Conservation (phyloP, 2,329 filamentous ascomycete genomes). For the Alternaria consortialis region DNA sequence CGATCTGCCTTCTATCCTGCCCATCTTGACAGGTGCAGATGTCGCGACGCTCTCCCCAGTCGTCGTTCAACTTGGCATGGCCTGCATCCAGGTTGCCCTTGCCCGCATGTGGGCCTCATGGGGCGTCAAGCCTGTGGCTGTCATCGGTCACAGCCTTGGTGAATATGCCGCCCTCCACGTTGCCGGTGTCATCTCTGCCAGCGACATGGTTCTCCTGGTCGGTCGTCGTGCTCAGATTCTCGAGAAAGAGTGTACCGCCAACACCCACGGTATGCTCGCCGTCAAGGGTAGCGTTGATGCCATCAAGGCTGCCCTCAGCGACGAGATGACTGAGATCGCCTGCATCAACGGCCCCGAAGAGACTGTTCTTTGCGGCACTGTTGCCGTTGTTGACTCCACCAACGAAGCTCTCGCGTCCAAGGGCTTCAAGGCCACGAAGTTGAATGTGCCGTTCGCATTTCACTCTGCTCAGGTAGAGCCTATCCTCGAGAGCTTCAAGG, state of each 20-base stretch:
- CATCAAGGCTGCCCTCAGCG: constrained; percentile 63
- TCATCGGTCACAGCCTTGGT: constrained; percentile 69
- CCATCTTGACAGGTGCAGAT: constrained; percentile 59
- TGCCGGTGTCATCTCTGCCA: constrained; percentile 74
- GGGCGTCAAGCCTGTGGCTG: constrained; percentile 63
- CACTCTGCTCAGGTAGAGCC: constrained; percentile 72
- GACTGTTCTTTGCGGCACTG: constrained; percentile 74
- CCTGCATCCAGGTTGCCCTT: constrained; percentile 62
- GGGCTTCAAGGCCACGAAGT: constrained; percentile 67
- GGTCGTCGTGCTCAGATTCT: constrained; percentile 73
- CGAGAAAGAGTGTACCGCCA: constrained; percentile 69
- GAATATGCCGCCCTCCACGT: constrained; percentile 78
- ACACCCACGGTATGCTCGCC: constrained; percentile 73
- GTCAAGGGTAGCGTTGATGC: constrained; percentile 63
- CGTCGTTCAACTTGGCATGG: constrained; percentile 63
- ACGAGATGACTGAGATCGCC: constrained; percentile 64
- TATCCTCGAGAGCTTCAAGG: constrained; percentile 68
- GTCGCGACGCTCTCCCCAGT: constrained; percentile 61
- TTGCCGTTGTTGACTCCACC: constrained; percentile 66
- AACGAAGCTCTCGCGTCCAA: constrained; percentile 59
- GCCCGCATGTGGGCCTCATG: constrained; percentile 63
- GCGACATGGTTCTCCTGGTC: constrained; percentile 76
- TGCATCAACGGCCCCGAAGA: constrained; percentile 81
- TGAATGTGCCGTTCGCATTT: constrained; percentile 74
- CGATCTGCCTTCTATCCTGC: constrained; percentile 59